These are phyloP conservation scores for Coniochaeta pulveracea DNA, from an alignment of 2,329 filamentous ascomycete genomes.

Conservation along the genomic window DNA sequence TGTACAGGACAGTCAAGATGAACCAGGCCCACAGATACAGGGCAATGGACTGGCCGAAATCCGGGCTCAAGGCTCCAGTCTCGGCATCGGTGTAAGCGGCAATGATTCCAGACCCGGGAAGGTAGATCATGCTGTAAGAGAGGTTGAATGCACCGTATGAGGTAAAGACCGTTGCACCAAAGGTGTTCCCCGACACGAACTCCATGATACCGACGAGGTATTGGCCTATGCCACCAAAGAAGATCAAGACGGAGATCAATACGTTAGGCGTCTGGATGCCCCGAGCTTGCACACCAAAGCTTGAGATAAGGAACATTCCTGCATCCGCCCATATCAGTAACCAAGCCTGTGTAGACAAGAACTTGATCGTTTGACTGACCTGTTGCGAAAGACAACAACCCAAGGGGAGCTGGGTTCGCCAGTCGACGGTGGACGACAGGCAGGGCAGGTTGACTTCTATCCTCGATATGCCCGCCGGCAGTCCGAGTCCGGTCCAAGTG, in stretches of 20 bases:
- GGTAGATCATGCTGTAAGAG: conserved; percentile 3
- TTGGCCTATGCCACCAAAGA: conserved; percentile 3
- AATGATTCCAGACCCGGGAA: conserved; percentile 1
- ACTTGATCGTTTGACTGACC: neutral
- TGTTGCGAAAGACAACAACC: conserved; percentile 1
- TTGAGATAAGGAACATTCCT: conserved; percentile 2
- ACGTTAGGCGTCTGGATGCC: conserved; percentile 2
- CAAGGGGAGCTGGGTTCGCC: neutral
- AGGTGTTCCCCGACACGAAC: conserved; percentile 3
- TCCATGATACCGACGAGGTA: conserved; percentile 1
- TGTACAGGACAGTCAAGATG: conserved; percentile 1
- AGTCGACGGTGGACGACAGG: conserved; percentile 2
- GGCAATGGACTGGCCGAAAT: conserved; percentile 1
- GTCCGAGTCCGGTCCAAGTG: neutral
- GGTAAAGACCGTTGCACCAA: conserved; percentile 2
- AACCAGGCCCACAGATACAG: conserved; percentile 3
- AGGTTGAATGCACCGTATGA: conserved; percentile 3
- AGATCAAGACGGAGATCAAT: conserved; percentile 3
- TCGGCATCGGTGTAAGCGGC: neutral
- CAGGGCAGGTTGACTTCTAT: conserved; percentile 2
- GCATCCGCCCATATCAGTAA: no score
- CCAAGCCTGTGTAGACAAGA: no score
- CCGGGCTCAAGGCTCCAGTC: conserved; percentile 2
- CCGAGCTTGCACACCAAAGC: conserved; percentile 1
- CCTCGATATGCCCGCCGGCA: conserved; percentile 3